These are phyloP conservation scores for Kwoniella mangroviensis DNA, from an alignment of 768 basidiomycete genomes.

Conservation along the genomic window DNA sequence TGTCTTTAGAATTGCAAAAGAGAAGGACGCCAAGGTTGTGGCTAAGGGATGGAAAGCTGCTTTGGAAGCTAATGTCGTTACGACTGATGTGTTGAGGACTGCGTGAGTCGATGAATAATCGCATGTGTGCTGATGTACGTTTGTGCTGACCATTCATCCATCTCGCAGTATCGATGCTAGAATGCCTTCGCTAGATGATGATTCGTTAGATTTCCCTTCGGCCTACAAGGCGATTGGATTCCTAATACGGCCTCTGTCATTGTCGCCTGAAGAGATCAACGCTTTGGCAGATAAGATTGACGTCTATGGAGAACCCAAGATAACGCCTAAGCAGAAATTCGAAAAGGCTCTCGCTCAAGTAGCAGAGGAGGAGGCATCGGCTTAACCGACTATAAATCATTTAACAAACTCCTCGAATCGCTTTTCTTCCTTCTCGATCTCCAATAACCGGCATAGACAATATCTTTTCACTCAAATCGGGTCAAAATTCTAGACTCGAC, in stretches of 20 bases:
- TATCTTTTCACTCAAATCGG: not conserved
- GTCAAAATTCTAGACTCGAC: not conserved
- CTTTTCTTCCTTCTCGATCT: not conserved
- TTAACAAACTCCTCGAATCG: not conserved
- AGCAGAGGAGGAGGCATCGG: slow-evolving; percentile 37
- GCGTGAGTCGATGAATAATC: slow-evolving; percentile 55
- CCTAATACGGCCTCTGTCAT: slow-evolving; percentile 62
- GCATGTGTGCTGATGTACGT: not conserved
- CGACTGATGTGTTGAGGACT: slow-evolving; percentile 69
- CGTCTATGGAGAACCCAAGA: slow-evolving; percentile 56
- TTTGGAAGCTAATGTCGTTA: slow-evolving; percentile 67
- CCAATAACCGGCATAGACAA: slow-evolving; percentile 1
- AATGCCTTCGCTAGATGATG: slow-evolving; percentile 72
- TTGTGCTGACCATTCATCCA: slow-evolving; percentile 22
- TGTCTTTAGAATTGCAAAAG: slow-evolving; percentile 76
- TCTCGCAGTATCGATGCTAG: slow-evolving; percentile 33
- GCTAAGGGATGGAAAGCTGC: slow-evolving; percentile 73
- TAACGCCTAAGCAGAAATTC: slow-evolving; percentile 59
- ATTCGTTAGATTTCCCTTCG: slow-evolving; percentile 86
- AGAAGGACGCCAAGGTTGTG: slow-evolving; percentile 76
- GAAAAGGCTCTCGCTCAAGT: slow-evolving; percentile 37
- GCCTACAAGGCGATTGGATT: slow-evolving; percentile 76
- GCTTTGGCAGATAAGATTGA: slow-evolving; percentile 54
- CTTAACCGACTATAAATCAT: not conserved
- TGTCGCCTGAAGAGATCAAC: slow-evolving; percentile 49